Evolutionary conservation across 805 yeast species (phyloP), one percentile per base, ranked within the genome.

Genomic region (Saccharomycopsis capsularis): DNA sequence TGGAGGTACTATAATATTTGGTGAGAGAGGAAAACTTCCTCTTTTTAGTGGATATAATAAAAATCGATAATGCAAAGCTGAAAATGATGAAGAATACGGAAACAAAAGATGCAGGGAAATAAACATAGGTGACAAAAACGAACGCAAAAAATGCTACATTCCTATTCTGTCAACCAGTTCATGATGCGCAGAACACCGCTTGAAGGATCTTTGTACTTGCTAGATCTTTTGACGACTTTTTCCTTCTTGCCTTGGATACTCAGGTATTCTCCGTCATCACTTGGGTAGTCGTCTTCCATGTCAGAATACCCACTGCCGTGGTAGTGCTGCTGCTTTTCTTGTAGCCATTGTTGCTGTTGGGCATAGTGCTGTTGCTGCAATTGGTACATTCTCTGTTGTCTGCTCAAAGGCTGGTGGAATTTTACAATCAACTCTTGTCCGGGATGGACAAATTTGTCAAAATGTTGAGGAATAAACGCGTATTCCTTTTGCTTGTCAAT

Each of bases 401-500:
- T 9, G 7, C 18, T 11, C 18, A 34, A 11, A n/a, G 51, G 50
- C 3, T 16, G 34, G 19, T 42, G 23, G 40, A 52, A 46, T 29
- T 46, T 50, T 13, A 52, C 25, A 30, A 42, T 19, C 21, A 52
- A 25, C 19, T 29, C 30, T 29, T 41, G 45, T 9, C 55, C 55
- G 11, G 55, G 53, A 7, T 38, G 27, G 21, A 52, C 37, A 39
- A 49, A 52, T 13, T 47, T 21, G 11, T 42, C 35, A 42, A 30
- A 52, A 24, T 49, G 53, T n/a, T 40, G 41, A 4, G 55, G 55
- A 25, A 52, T 45, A 36, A 52, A 52, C 13, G 50, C 53, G 29
- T 40, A 37, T 13, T 48, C 40, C 13, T 52, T 42, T 5, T 46
- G 32, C 29, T 49, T 34, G 37, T 45, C 40, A 22, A 52, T 44